A percentile compares a stretch with the other conserved stretches of the same genome.
Conservation (phyloP, 257 asterid species). For the Paulownia fortunei region DNA sequence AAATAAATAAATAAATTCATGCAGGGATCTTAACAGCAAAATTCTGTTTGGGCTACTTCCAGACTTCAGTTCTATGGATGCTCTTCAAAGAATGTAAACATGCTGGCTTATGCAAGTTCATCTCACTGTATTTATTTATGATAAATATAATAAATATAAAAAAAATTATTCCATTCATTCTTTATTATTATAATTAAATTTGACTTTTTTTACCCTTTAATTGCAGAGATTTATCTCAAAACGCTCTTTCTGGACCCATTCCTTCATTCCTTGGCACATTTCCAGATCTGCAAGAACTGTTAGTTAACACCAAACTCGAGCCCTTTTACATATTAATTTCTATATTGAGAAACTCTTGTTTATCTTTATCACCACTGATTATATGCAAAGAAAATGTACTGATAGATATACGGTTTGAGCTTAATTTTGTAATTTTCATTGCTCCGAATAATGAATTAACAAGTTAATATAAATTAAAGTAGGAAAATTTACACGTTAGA, state of each 20-base stretch:
- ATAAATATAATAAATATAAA: too few species aligned
- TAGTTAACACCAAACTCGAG: constrained; percentile 25
- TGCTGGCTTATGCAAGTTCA: too few species aligned
- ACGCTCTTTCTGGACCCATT: constrained; percentile 39
- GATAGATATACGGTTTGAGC: neutral
- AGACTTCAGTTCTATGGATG: constrained; percentile 52
- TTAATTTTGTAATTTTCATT: neutral
- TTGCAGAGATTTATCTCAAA: constrained; percentile 51
- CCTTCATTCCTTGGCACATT: constrained; percentile 53
- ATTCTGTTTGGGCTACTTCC: constrained; percentile 32
- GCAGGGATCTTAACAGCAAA: constrained; percentile 43
- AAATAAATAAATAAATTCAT: too few species aligned
- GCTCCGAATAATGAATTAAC: neutral
- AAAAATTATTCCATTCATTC: too few species aligned
- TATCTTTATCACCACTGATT: too few species aligned
- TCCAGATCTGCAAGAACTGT: constrained; percentile 52
- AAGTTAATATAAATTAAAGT: too few species aligned
- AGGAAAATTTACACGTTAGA: too few species aligned
- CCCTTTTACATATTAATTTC: neutral
- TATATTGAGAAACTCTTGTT: neutral
- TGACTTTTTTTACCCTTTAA: neutral
- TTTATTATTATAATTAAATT: neutral
- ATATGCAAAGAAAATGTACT: neutral
- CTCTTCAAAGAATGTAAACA: constrained; percentile 56
- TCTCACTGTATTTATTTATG: too few species aligned